These are phyloP conservation scores for Eucalyptus curtisii DNA, from an alignment of 345 rosid genomes.

Conservation along the genomic window DNA sequence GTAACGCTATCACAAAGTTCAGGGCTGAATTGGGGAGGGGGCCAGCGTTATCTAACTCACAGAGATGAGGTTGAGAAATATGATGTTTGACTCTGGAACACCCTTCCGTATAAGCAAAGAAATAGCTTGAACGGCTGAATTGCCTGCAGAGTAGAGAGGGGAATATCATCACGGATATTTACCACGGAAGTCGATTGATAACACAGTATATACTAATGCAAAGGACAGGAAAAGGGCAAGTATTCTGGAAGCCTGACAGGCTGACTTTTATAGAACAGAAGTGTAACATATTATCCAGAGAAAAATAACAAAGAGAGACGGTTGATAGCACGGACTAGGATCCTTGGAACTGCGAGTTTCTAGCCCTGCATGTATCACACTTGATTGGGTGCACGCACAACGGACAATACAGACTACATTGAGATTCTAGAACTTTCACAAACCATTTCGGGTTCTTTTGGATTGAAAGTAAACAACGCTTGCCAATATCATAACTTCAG, in stretches of 20 bases:
- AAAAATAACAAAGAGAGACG: neutral
- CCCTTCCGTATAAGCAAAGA: slow-evolving; percentile 79
- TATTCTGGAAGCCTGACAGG: neutral
- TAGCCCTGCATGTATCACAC: neutral
- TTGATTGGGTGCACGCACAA: neutral
- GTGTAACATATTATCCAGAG: neutral
- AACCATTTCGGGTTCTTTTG: neutral
- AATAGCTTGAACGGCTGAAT: slow-evolving; percentile 94
- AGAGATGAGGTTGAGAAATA: slow-evolving; percentile 91
- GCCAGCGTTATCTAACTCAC: slow-evolving; percentile 27
- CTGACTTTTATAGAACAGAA: neutral
- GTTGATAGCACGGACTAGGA: neutral
- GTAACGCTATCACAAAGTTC: neutral
- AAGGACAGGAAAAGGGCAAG: neutral
- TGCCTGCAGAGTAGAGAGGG: slow-evolving; percentile 33
- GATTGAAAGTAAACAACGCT: neutral
- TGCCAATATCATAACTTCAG: neutral
- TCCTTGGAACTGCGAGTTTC: neutral
- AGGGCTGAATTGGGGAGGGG: neutral
- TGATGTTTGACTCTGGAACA: slow-evolving; percentile 81
- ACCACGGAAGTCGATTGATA: neutral
- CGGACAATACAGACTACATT: neutral
- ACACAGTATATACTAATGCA: neutral
- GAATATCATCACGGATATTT: neutral
- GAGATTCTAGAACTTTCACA: neutral